Conservation (phyloP, 768 basidiomycete species). For the Dacryopinax primogenitus region DNA sequence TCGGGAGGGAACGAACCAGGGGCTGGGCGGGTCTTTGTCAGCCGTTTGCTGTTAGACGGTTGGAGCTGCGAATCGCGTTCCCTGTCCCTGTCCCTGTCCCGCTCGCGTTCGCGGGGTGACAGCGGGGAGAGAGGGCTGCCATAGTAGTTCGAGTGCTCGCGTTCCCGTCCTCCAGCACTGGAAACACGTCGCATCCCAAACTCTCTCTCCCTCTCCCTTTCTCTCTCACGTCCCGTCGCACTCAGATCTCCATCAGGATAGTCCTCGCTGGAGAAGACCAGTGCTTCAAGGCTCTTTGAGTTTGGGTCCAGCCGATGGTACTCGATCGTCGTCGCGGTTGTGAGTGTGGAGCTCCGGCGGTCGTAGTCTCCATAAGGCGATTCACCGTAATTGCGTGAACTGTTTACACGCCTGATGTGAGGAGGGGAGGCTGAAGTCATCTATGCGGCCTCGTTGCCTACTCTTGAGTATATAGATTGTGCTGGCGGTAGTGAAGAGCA, state of each 20-base stretch:
- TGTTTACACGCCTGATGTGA: not conserved
- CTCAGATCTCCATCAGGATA: not conserved
- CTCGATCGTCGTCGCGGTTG: slow-evolving; percentile 4
- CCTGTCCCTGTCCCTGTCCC: too few species aligned
- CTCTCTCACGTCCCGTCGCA: not conserved
- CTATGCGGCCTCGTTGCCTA: not conserved
- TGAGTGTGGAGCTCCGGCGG: not conserved
- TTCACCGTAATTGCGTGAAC: not conserved
- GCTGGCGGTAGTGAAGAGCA: not conserved
- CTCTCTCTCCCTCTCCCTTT: not conserved
- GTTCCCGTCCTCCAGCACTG: not conserved
- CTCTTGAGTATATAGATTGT: not conserved
- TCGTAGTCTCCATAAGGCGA: not conserved
- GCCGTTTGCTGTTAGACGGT: not conserved
- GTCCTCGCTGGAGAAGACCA: slow-evolving; percentile 7
- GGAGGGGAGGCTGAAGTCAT: not conserved
- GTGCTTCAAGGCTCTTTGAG: slow-evolving; percentile 1
- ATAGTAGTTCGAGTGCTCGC: slow-evolving; percentile 7
- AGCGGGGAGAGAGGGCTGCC: not conserved
- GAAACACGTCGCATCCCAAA: not conserved
- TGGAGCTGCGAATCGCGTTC: slow-evolving; percentile 2
- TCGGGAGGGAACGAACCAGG: not conserved
- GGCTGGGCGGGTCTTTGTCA: slow-evolving; percentile 1
- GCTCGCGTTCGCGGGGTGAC: not conserved
- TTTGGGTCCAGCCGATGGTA: slow-evolving; percentile 5